A percentile compares a stretch with the other conserved stretches of the same genome.
Evolutionary conservation across 805 yeast genomes (phyloP).

Genomic region (Lipomyces mesembrius): DNA sequence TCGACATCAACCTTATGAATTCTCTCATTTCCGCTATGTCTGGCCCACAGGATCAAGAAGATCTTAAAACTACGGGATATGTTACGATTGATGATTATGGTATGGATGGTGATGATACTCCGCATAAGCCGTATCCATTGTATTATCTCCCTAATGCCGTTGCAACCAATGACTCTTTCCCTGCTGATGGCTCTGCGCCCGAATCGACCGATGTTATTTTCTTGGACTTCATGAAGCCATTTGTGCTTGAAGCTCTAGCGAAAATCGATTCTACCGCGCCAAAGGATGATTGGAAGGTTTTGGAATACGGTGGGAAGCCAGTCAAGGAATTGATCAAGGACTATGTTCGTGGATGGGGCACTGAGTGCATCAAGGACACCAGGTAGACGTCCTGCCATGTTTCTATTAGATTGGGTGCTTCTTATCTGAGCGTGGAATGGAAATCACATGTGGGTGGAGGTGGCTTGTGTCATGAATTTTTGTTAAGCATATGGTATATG

Average conservation of each 20-base stretch:
- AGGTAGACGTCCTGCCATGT: not conserved
- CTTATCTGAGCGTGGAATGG: not conserved
- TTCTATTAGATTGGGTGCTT: not conserved
- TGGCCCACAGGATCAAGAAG: slow-evolving; percentile 35
- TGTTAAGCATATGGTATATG: not conserved
- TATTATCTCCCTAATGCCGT: slow-evolving; percentile 81
- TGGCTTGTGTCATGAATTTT: not conserved
- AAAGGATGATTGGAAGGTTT: slow-evolving; percentile 22
- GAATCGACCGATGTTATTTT: slow-evolving; percentile 58
- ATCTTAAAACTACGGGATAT: slow-evolving; percentile 64
- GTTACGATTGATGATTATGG: slow-evolving; percentile 87
- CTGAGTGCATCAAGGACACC: slow-evolving; percentile 20
- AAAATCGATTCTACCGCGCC: slow-evolving; percentile 27
- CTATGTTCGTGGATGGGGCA: slow-evolving; percentile 41
- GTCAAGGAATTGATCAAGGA: slow-evolving; percentile 75
- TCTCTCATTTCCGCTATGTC: slow-evolving; percentile 28
- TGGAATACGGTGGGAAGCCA: slow-evolving; percentile 63
- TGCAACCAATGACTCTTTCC: slow-evolving; percentile 50
- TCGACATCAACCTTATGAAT: slow-evolving; percentile 32
- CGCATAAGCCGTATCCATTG: slow-evolving; percentile 62
- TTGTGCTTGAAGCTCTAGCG: slow-evolving; percentile 54
- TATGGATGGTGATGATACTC: slow-evolving; percentile 79
- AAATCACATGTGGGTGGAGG: not conserved
- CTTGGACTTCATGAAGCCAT: slow-evolving; percentile 71
- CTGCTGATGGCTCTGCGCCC: slow-evolving; percentile 23